Percentiles rank a stretch among this genome's conserved stretches.
Evolutionary conservation across 2,329 filamentous ascomycete genomes (phyloP).

Genomic region (Colletotrichum abscissum): DNA sequence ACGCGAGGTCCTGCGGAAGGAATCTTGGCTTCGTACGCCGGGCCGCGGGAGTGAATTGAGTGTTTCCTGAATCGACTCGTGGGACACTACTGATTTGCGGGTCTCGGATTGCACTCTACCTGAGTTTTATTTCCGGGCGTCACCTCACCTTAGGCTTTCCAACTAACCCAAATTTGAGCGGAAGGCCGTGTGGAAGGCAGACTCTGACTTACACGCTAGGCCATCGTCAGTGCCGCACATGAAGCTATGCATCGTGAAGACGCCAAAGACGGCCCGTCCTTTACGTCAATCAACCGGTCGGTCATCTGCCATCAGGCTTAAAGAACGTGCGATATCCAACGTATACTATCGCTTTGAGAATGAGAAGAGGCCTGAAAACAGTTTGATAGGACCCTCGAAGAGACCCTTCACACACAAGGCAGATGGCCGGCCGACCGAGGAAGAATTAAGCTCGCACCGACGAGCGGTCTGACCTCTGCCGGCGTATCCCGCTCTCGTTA

Average conservation of each 20-base stretch:
- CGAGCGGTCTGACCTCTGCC: neutral
- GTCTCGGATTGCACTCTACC: neutral
- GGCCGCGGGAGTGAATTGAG: neutral
- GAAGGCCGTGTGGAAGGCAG: neutral
- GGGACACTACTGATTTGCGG: neutral
- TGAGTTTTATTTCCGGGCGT: neutral
- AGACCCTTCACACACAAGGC: slow-evolving; percentile 26
- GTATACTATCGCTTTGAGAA: neutral
- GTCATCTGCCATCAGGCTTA: neutral
- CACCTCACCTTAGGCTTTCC: neutral
- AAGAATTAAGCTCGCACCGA: slow-evolving; percentile 10
- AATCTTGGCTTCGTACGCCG: neutral
- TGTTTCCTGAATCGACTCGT: neutral
- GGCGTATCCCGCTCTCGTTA: neutral
- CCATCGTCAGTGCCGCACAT: neutral
- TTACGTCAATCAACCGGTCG: neutral
- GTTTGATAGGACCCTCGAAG: slow-evolving; percentile 7
- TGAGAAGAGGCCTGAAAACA: neutral
- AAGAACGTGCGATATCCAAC: slow-evolving; percentile 16
- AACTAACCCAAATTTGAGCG: neutral
- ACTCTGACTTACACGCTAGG: neutral
- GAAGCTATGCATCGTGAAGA: neutral
- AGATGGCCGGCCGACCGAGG: neutral
- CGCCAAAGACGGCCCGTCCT: slow-evolving; percentile 2
- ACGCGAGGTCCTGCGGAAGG: neutral